A percentile compares a stretch with the other conserved stretches of the same genome.
These are phyloP conservation scores for Viola pubescens DNA, from an alignment of 441 rosid species.

Conservation along the genomic window DNA sequence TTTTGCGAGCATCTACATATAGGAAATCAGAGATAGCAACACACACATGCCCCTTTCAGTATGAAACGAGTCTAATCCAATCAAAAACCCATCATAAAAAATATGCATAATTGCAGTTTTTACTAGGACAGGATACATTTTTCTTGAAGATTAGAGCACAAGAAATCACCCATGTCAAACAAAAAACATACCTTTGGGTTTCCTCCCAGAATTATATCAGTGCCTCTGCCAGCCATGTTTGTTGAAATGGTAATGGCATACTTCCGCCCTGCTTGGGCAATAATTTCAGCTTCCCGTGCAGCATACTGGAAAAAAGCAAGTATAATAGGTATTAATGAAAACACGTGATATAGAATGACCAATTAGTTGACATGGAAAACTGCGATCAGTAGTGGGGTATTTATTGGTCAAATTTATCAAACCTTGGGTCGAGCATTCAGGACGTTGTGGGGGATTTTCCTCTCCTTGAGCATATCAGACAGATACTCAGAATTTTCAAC, in stretches of 20 bases:
- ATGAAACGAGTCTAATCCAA: conserved; percentile 3
- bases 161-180: conserved; percentile 7
- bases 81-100: conserved; percentile 8
- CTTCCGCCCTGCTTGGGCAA: conserved; percentile 94
- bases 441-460: conserved; percentile 85
- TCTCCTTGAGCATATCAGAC: conserved; percentile 78
- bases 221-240: conserved; percentile 99
- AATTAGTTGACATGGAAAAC: conserved; percentile 8
- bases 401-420: conserved; percentile 15
- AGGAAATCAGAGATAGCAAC: conserved; percentile 15
- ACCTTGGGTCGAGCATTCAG: conserved; percentile 97
- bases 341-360: conserved; percentile 2
- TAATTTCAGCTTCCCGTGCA: conserved; percentile 86
- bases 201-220: conserved; percentile 94
- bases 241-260: conserved; percentile 92
- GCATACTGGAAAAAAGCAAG: conserved; percentile 48
- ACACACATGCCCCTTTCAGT: conserved; percentile 5
- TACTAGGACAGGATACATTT: neutral
- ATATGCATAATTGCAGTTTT: conserved; percentile 1
- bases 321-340: neutral
- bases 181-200: conserved; percentile 65
- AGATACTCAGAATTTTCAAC: conserved; percentile 90
- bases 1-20: conserved; percentile 79
- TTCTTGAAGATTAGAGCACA: neutral
- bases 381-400: conserved; percentile 7